Percentiles rank a stretch among this genome's conserved stretches.
These are phyloP conservation scores for Akanthomyces dipterigenus DNA, from an alignment of 2,329 filamentous ascomycete genomes.

Conservation along the genomic window DNA sequence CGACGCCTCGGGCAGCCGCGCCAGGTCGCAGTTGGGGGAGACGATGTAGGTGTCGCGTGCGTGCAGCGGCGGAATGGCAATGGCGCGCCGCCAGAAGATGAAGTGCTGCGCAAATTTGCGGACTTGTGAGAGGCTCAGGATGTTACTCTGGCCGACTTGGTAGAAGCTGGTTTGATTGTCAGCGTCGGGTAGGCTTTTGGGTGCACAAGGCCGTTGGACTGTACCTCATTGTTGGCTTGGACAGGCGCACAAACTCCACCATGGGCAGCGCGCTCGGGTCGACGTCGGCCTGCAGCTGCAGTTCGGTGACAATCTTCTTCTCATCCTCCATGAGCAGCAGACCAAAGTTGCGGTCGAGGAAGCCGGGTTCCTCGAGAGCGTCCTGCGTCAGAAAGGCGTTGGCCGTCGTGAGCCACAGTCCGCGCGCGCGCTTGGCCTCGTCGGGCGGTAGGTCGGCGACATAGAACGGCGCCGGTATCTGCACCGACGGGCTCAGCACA, in stretches of 20 bases:
- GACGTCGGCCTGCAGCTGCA: conserved; percentile 72
- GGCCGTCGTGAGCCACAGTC: conserved; percentile 81
- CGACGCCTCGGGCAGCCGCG: conserved; percentile 61
- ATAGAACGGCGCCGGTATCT: conserved; percentile 60
- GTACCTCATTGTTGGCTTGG: conserved; percentile 59
- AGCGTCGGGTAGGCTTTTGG: no score
- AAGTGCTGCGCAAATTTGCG: conserved; percentile 86
- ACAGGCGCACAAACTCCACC: conserved; percentile 74
- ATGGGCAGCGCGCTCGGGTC: conserved; percentile 72
- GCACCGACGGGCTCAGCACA: conserved; percentile 53
- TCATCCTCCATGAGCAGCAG: conserved; percentile 80
- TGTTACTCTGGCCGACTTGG: conserved; percentile 63
- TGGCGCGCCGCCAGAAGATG: conserved; percentile 90
- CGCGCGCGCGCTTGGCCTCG: conserved; percentile 57
- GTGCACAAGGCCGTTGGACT: background rate
- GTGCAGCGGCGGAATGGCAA: conserved; percentile 85
- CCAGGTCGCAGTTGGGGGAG: conserved; percentile 79
- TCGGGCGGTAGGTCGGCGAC: conserved; percentile 66
- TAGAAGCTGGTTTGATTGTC: conserved; percentile 39
- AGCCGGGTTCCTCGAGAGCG: conserved; percentile 55
- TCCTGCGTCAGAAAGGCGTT: conserved; percentile 68
- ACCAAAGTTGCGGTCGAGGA: conserved; percentile 79
- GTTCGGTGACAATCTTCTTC: conserved; percentile 62
- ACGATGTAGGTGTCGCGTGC: conserved; percentile 86
- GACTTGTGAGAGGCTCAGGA: conserved; percentile 72